Percentiles rank a stretch among this genome's conserved stretches.
phyloP scores from a whole-genome alignment of 495 filamentous ascomycete genomes.

The Emericellopsis terricola region DNA sequence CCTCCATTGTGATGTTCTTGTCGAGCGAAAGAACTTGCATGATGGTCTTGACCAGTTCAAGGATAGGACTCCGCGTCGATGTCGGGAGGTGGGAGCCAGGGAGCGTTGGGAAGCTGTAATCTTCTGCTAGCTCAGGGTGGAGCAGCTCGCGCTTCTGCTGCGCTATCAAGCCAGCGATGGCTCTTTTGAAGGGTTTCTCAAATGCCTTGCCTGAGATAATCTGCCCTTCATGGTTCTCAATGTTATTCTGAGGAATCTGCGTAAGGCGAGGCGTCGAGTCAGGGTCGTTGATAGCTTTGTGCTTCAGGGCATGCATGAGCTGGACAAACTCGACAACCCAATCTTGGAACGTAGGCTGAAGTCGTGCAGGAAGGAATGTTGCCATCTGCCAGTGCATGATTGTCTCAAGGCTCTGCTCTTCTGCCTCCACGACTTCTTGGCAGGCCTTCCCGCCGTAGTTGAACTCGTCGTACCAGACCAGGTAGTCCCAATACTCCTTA shows the following conservation, averaged over 20 bases:
- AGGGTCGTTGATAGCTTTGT: constrained; percentile 23
- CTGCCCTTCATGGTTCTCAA: constrained; percentile 35
- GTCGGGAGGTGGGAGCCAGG: constrained; percentile 48
- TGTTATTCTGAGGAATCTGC: constrained; percentile 40
- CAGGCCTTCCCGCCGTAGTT: constrained; percentile 96
- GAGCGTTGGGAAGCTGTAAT: constrained; percentile 72
- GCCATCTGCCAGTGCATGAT: constrained; percentile 98
- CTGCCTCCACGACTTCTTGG: constrained; percentile 59
- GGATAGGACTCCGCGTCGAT: constrained; percentile 44
- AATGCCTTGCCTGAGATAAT: constrained; percentile 58
- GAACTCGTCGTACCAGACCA: constrained; percentile 98
- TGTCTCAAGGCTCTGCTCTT: constrained; percentile 73
- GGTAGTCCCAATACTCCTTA: constrained; percentile 98
- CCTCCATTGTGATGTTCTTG: constrained; percentile 72
- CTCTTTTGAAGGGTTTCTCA: constrained; percentile 78
- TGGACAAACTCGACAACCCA: constrained; percentile 92
- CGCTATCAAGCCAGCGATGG: constrained; percentile 57
- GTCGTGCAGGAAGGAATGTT: constrained; percentile 62
- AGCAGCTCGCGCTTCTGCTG: constrained; percentile 75
- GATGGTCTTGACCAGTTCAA: constrained; percentile 79
- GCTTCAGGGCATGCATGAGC: constrained; percentile 76
- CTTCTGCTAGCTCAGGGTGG: constrained; percentile 73
- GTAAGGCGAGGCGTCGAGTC: constrained; percentile 55
- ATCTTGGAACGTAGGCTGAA: constrained; percentile 77
- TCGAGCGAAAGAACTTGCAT: constrained; percentile 84